Evolutionary conservation across 345 rosid species (phyloP).

Genomic region (Eucalyptus marginata): DNA sequence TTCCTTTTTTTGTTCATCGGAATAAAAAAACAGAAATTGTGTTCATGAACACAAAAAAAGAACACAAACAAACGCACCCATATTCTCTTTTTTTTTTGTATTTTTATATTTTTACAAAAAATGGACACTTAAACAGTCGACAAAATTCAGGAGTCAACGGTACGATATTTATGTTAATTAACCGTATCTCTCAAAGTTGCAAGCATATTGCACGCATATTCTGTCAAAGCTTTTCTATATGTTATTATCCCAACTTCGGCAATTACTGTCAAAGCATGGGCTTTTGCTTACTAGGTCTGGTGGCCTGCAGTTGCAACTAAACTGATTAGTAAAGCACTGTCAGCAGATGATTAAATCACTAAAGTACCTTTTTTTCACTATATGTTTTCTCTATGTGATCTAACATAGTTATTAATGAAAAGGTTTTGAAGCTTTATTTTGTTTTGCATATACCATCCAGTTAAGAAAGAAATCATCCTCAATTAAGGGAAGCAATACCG

Average conservation of each 20-base stretch:
- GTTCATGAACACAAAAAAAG: too few species aligned
- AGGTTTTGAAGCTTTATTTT: conserved; percentile 37
- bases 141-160: too few species aligned
- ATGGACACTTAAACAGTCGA: too few species aligned
- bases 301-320: conserved; percentile 19
- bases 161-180: too few species aligned
- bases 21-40: too few species aligned
- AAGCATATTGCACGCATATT: neutral
- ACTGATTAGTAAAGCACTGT: conserved; percentile 11
- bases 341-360: conserved; percentile 9
- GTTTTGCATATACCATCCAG: conserved; percentile 63
- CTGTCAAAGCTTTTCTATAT: conserved; percentile 17
- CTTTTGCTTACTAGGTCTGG: conserved; percentile 1
- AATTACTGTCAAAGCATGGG: conserved; percentile 10
- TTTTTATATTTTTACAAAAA: too few species aligned
- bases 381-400: conserved; percentile 1
- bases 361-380: conserved; percentile 7
- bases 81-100: too few species aligned
- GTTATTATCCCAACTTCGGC: conserved; percentile 20
- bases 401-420: conserved; percentile 3
- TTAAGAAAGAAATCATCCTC: conserved; percentile 59
- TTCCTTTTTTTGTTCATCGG: too few species aligned
- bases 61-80: too few species aligned
- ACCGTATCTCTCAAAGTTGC: too few species aligned
- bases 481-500: conserved; percentile 55